phyloP scores from a whole-genome alignment of 2,329 filamentous ascomycete species.

The Diaporthe sp. region DNA sequence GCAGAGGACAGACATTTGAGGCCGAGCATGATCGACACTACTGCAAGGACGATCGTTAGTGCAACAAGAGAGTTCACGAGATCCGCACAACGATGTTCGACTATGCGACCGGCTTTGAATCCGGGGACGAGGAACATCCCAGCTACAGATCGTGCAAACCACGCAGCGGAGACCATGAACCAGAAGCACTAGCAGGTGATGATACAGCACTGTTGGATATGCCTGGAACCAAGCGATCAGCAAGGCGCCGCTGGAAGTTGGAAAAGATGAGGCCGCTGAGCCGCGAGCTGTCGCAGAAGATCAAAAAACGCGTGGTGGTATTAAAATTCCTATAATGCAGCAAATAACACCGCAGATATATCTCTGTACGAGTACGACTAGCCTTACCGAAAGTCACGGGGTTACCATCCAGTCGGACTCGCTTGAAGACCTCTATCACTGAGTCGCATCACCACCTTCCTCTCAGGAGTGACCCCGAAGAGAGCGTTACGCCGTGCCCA shows the following conservation, averaged over 20 bases:
- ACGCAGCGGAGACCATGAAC: background rate
- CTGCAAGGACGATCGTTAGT: slow-evolving; percentile 4
- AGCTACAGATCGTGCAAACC: background rate
- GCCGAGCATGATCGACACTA: slow-evolving; percentile 6
- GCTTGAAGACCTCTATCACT: background rate
- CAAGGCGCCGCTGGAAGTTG: background rate
- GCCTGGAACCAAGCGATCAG: background rate
- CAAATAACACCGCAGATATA: background rate
- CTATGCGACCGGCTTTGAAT: background rate
- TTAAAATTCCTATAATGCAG: background rate
- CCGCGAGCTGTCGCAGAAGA: background rate
- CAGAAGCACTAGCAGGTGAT: background rate
- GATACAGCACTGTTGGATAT: too few relatives aligned
- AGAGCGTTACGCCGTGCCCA: background rate
- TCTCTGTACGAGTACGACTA: background rate
- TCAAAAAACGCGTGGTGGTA: background rate
- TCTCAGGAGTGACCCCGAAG: background rate
- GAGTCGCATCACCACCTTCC: background rate
- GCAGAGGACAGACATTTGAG: background rate
- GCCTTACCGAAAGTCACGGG: background rate
- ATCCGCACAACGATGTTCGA: slow-evolving; percentile 6
- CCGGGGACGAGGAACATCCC: slow-evolving; percentile 13
- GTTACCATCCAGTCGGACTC: background rate
- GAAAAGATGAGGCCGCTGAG: background rate
- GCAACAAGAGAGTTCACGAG: slow-evolving; percentile 23